Percentiles rank a stretch among this genome's conserved stretches.
Evolutionary conservation across 2,329 filamentous ascomycete genomes (phyloP).

Genomic region (Xenosphaeropsis pyriputrescens): DNA sequence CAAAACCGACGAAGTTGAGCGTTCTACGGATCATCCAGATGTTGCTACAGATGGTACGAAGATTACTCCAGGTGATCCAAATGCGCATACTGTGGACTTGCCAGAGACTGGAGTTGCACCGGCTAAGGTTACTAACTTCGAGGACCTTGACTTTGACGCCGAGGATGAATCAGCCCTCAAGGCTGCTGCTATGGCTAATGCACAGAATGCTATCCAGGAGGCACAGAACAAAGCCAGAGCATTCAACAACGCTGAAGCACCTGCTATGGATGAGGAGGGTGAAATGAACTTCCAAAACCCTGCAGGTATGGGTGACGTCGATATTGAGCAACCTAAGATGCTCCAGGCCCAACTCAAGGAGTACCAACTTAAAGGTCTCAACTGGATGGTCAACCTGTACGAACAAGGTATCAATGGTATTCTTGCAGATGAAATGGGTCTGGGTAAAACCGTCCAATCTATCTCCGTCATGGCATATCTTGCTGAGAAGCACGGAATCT

Average conservation of each 20-base stretch:
- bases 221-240: slow-evolving; percentile 84
- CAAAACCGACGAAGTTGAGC: slow-evolving; percentile 89
- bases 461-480: slow-evolving; percentile 99
- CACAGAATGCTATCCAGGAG: slow-evolving; percentile 88
- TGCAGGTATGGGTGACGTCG: slow-evolving; percentile 82
- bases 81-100: slow-evolving; percentile 27
- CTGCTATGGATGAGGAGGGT: slow-evolving; percentile 73
- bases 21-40: slow-evolving; percentile 71
- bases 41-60: slow-evolving; percentile 40
- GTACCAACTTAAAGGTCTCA: slow-evolving; percentile 97
- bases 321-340: slow-evolving; percentile 88
- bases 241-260: slow-evolving; percentile 62
- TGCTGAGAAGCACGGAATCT: slow-evolving; percentile 93
- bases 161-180: slow-evolving; percentile 76
- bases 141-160: slow-evolving; percentile 89
- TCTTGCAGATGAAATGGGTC: slow-evolving; percentile 97
- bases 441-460: slow-evolving; percentile 96
- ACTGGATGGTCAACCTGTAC: slow-evolving; percentile 97
- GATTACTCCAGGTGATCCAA: slow-evolving; percentile 17
- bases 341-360: slow-evolving; percentile 92
- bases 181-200: slow-evolving; percentile 84
- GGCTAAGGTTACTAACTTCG: slow-evolving; percentile 80
- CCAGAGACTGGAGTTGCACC: slow-evolving; percentile 37
- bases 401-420: slow-evolving; percentile 99
- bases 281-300: slow-evolving; percentile 99